Evolutionary conservation across 441 rosid genomes (phyloP), one percentile per base, ranked within the genome.

Genomic region (Corymbia calophylla): DNA sequence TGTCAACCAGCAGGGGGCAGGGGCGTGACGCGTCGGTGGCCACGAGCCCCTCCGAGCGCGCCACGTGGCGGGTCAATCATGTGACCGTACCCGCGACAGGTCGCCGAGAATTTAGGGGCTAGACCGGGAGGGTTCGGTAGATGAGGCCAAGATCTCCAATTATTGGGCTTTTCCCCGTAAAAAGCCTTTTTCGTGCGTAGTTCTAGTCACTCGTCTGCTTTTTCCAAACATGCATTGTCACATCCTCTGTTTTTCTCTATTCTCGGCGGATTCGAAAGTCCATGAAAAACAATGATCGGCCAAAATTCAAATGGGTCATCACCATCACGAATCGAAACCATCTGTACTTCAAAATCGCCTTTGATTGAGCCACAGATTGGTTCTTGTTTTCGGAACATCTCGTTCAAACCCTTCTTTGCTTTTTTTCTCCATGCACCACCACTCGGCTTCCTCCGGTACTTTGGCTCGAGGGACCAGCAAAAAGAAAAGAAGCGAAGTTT

Each of bases 71-170:
- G 53, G 14, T 32, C 29, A 48, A 18, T 54, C 64, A 53, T 86
- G 86, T 4, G 82, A 39, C 70, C 70, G 31, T 86, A 11, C 13
- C 47, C 5, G 73, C 87, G 62, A 27, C 89, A 88, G 89, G 73
- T 80, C 39, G 73, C 89, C 89, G 89, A 47, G 84, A 88, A 88
- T 88, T 77, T 15, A 56, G 89, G 89, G 87, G 35, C 70, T 53
- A 56, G 86, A 44, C 77, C 44, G 80, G 53, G 19, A 89, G 35
- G 70, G 70, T 90, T 92, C 60, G 94, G 94, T 90, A 90, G 87
- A 91, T 88, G 88, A 91, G 32, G 93, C 93, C 94, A 92, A 94
- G 89, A 58, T 12, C 47, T 35, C 84, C 53, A 58, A 87, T 56
- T 35, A 81, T n/a, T 12, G 84, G 51, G 82, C n/a, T 73, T 21